phyloP scores from a whole-genome alignment of 2,329 filamentous ascomycete species.

The Fusarium azukiicola region DNA sequence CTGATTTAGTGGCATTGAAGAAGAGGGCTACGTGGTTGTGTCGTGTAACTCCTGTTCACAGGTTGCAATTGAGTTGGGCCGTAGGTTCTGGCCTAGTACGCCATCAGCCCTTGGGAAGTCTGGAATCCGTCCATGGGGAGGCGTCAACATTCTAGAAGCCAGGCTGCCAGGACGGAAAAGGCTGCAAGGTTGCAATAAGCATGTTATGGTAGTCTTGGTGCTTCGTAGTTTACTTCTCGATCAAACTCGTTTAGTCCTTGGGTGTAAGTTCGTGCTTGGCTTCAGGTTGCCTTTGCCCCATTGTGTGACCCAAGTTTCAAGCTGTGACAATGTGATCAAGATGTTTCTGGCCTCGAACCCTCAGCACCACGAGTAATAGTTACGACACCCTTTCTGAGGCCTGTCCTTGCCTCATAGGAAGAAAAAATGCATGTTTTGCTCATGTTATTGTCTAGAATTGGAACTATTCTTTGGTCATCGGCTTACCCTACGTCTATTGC shows the following conservation, averaged over 20 bases:
- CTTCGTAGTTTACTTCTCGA: not conserved
- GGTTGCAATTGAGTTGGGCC: not conserved
- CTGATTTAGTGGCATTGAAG: no score
- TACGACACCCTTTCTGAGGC: not conserved
- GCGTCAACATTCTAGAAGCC: not conserved
- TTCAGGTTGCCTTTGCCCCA: not conserved
- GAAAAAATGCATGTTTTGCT: not conserved
- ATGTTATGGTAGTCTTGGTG: not conserved
- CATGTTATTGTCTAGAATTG: not conserved
- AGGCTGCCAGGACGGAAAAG: not conserved
- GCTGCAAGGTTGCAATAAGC: not conserved
- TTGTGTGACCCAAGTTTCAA: not conserved
- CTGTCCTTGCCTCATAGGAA: not conserved
- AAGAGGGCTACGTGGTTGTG: not conserved
- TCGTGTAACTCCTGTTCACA: not conserved
- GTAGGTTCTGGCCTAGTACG: not conserved
- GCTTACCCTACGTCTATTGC: not conserved
- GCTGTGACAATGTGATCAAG: not conserved
- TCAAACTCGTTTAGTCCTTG: no score
- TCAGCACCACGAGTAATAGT: no score
- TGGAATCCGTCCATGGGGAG: not conserved
- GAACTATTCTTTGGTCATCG: not conserved
- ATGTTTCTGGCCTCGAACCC: not conserved
- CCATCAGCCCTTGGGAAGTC: not conserved
- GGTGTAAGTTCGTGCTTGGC: not conserved